Percentiles rank a stretch among this genome's conserved stretches.
Conservation (phyloP, 2,329 filamentous ascomycete species). For the Cercospora canescens region DNA sequence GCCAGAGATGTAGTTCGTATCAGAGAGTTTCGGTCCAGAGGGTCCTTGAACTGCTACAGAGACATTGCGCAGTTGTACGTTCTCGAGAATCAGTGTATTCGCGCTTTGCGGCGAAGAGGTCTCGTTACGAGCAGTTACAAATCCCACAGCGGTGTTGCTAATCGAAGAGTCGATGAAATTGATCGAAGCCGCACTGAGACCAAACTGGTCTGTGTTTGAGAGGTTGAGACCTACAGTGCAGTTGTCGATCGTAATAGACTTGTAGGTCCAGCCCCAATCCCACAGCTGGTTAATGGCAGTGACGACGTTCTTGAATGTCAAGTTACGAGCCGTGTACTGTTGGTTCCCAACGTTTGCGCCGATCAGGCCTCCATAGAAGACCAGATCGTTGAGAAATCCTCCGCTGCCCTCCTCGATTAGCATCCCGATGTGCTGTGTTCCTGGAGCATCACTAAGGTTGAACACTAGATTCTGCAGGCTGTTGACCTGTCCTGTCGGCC, state of each 20-base stretch:
- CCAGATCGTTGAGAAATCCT: slow-evolving; percentile 57
- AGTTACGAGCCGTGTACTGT: slow-evolving; percentile 58
- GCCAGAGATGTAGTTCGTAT: slow-evolving; percentile 34
- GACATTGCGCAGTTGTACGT: slow-evolving; percentile 54
- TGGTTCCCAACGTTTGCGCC: slow-evolving; percentile 64
- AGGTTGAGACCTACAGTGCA: slow-evolving; percentile 52
- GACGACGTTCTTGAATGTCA: slow-evolving; percentile 51
- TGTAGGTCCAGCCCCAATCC: slow-evolving; percentile 55
- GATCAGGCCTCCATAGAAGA: slow-evolving; percentile 61
- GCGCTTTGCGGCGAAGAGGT: slow-evolving; percentile 45
- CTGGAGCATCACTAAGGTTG: slow-evolving; percentile 47
- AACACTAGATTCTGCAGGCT: slow-evolving; percentile 64
- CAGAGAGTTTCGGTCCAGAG: slow-evolving; percentile 35
- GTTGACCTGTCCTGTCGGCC: slow-evolving; percentile 58
- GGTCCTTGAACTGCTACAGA: slow-evolving; percentile 44
- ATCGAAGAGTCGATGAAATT: slow-evolving; percentile 58
- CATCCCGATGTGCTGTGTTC: slow-evolving; percentile 49
- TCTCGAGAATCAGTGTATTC: slow-evolving; percentile 58
- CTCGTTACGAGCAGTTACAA: slow-evolving; percentile 49
- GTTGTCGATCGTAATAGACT: slow-evolving; percentile 49
- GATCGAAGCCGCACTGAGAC: slow-evolving; percentile 55
- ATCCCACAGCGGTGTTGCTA: slow-evolving; percentile 49
- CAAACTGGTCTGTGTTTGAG: slow-evolving; percentile 40
- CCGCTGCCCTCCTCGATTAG: slow-evolving; percentile 39
- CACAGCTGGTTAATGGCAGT: slow-evolving; percentile 57